phyloP scores from a whole-genome alignment of 345 rosid genomes.

The Brassica incana region DNA sequence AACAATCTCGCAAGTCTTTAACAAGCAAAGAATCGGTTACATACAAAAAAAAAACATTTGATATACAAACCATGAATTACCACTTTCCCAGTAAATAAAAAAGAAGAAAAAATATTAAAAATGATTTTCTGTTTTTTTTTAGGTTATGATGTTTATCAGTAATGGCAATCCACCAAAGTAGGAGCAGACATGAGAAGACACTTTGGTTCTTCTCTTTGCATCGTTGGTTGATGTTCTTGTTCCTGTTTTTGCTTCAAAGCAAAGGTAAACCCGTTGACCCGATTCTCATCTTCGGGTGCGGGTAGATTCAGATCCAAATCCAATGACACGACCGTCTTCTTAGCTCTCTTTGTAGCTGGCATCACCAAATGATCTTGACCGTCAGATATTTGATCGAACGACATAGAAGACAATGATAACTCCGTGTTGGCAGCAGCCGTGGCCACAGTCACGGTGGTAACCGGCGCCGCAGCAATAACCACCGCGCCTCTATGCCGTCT shows the following conservation, averaged over 20 bases:
- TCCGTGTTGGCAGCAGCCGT: conserved; percentile 37
- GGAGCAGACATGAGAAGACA: conserved; percentile 61
- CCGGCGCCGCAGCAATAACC: background rate
- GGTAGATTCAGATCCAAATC: conserved; percentile 95
- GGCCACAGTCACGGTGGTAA: conserved; percentile 17
- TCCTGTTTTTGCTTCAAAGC: conserved; percentile 58
- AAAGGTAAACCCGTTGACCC: conserved; percentile 46
- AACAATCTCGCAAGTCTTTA: conserved; percentile 27
- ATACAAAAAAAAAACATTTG: background rate
- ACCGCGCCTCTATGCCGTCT: conserved; percentile 70
- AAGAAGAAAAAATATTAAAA: background rate
- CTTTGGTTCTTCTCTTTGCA: conserved; percentile 40
- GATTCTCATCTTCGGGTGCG: conserved; percentile 76
- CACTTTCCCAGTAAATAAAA: background rate
- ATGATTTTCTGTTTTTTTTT: background rate
- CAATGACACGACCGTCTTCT: conserved; percentile 53
- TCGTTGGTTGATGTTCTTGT: conserved; percentile 42
- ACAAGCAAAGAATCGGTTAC: conserved; percentile 38
- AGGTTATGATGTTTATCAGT: conserved; percentile 44
- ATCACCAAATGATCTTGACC: background rate
- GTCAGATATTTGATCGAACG: conserved; percentile 39
- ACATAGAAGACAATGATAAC: conserved; percentile 49
- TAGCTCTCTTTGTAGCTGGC: conserved; percentile 28
- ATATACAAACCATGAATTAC: conserved; percentile 9
- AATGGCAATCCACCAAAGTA: conserved; percentile 94